phyloP scores from a whole-genome alignment of 257 asterid species.

The Avicennia marina region DNA sequence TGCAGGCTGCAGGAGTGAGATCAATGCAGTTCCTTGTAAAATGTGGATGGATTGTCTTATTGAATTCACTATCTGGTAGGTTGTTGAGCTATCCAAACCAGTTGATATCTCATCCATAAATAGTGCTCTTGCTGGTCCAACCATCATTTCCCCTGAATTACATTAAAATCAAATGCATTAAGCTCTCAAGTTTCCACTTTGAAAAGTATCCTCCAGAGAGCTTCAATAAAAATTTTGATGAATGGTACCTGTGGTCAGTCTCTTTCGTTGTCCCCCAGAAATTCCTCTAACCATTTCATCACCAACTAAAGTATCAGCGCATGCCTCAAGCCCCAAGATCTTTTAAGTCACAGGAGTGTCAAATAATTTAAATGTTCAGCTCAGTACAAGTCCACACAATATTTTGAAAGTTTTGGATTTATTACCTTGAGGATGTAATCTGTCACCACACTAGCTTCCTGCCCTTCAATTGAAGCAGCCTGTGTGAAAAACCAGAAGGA shows the following conservation, averaged over 20 bases:
- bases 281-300: conserved; percentile 85
- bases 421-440: conserved; percentile 85
- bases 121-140: conserved; percentile 84
- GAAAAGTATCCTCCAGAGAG: no score
- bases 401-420: background rate
- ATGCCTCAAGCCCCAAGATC: conserved; percentile 81
- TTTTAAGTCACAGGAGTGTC: conserved; percentile 16
- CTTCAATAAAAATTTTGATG: no score
- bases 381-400: background rate
- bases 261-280: conserved; percentile 85
- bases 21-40: conserved; percentile 73
- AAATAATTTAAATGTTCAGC: background rate
- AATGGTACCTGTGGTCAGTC: conserved; percentile 73
- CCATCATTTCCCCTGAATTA: conserved; percentile 77
- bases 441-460: conserved; percentile 66
- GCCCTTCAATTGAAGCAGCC: conserved; percentile 86
- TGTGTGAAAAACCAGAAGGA: conserved; percentile 15
- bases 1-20: conserved; percentile 89
- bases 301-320: conserved; percentile 87
- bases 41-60: conserved; percentile 73
- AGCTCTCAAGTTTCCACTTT: background rate
- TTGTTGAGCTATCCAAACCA: conserved; percentile 89
- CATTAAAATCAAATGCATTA: background rate
- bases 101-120: conserved; percentile 97
- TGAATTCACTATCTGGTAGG: conserved; percentile 75